Conservation (phyloP, 345 rosid species). For the Sonneratia caseolaris region DNA sequence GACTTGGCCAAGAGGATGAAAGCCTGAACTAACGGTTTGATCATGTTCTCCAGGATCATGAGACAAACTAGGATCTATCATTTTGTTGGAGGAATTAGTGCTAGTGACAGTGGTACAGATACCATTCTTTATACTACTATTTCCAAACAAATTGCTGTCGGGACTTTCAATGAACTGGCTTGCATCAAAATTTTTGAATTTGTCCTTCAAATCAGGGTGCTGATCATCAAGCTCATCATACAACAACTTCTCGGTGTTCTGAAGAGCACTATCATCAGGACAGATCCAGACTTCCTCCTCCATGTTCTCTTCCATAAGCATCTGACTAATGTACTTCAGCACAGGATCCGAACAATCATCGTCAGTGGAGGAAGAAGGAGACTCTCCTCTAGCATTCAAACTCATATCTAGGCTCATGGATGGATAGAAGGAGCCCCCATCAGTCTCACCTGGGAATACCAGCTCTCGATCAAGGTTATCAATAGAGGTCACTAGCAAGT, state of each 20-base stretch:
- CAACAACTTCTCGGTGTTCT: constrained; percentile 55
- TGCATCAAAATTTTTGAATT: constrained; percentile 7
- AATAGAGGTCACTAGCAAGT: not conserved
- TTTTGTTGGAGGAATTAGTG: constrained; percentile 10
- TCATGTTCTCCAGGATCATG: not conserved
- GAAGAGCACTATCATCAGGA: constrained; percentile 47
- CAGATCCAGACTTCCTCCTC: constrained; percentile 38
- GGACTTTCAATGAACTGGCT: constrained; percentile 17
- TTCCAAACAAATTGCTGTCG: constrained; percentile 13
- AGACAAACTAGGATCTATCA: constrained; percentile 8
- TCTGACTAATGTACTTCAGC: constrained; percentile 48
- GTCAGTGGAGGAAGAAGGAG: constrained; percentile 31
- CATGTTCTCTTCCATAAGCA: constrained; percentile 70
- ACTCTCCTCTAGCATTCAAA: constrained; percentile 2
- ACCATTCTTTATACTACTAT: constrained; percentile 16
- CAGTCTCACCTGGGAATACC: not conserved
- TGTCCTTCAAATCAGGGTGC: constrained; percentile 13
- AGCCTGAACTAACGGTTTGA: not conserved
- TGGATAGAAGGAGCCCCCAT: not conserved
- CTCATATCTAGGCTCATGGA: not conserved
- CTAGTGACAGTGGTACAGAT: not conserved
- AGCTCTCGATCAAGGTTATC: not conserved
- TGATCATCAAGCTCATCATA: constrained; percentile 46
- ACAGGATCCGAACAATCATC: constrained; percentile 36
- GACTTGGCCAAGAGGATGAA: not conserved